These are phyloP conservation scores for Fusarium sp. DNA, from an alignment of 2,329 filamentous ascomycete genomes.

Conservation along the genomic window DNA sequence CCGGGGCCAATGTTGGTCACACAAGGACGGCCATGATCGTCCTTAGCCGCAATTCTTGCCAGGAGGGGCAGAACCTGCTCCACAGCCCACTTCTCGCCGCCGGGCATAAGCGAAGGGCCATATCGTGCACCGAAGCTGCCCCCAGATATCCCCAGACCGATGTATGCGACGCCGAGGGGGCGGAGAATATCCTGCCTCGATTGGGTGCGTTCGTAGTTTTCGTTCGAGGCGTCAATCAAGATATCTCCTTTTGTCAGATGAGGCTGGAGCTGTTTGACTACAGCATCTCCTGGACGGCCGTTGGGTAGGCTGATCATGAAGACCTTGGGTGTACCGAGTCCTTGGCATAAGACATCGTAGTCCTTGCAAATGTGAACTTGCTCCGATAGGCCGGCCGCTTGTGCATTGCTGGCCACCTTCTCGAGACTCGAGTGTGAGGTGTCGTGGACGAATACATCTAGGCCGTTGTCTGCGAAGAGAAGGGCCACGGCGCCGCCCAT, in stretches of 20 bases:
- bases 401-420: conserved; percentile 11
- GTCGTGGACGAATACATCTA: conserved; percentile 13
- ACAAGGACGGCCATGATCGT: conserved; percentile 66
- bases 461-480: conserved; percentile 16
- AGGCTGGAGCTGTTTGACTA: conserved; percentile 9
- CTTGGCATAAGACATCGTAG: conserved; percentile 24
- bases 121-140: conserved; percentile 75
- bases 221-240: conserved; percentile 76
- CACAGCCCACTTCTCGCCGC: conserved; percentile 68
- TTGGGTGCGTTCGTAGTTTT: conserved; percentile 74
- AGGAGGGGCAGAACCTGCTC: conserved; percentile 71
- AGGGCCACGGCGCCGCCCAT: conserved; percentile 19
- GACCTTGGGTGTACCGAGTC: conserved; percentile 23
- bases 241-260: conserved; percentile 72
- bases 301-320: conserved; percentile 36
- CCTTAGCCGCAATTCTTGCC: conserved; percentile 71
- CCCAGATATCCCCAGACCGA: conserved; percentile 76
- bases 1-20: conserved; percentile 70
- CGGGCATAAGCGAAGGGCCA: conserved; percentile 76
- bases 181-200: conserved; percentile 68
- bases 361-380: conserved; percentile 16
- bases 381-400: conserved; percentile 7
- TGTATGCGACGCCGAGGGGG: conserved; percentile 70
- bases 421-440: conserved; percentile 4
- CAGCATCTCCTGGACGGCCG: conserved; percentile 18